Percentiles rank a stretch among this genome's conserved stretches.
Evolutionary conservation across 441 rosid species (phyloP).

Genomic region (Hura crepitans): DNA sequence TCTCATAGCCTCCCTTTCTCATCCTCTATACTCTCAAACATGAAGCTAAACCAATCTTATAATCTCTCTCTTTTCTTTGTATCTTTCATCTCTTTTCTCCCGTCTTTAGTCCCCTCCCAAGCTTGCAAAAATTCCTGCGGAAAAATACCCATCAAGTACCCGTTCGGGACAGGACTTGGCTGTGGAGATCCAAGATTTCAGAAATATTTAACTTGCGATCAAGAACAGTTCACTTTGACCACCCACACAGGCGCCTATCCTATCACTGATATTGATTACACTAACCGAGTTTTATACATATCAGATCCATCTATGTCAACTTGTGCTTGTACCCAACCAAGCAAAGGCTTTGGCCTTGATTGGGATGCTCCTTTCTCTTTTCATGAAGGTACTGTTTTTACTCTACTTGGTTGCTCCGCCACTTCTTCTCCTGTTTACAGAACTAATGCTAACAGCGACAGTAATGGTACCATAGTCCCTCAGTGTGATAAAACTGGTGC

Average conservation of each 20-base stretch:
- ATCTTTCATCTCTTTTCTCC: conserved; percentile 23
- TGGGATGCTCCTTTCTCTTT: conserved; percentile 89
- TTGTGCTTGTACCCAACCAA: conserved; percentile 69
- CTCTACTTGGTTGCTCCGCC: conserved; percentile 72
- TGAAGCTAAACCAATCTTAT: conserved; percentile 30
- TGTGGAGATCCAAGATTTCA: conserved; percentile 86
- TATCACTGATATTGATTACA: conserved; percentile 60
- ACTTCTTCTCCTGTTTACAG: conserved; percentile 42
- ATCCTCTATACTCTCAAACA: conserved; percentile 1
- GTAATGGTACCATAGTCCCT: conserved; percentile 34
- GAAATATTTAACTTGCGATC: conserved; percentile 48
- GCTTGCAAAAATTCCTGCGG: conserved; percentile 70
- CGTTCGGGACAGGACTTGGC: conserved; percentile 72
- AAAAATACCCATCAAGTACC: conserved; percentile 54
- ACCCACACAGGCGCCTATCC: conserved; percentile 83
- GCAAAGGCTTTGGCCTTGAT: conserved; percentile 80
- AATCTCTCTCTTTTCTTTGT: conserved; percentile 22
- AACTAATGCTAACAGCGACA: conserved; percentile 20
- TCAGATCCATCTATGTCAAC: conserved; percentile 86
- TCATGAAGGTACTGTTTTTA: conserved; percentile 63
- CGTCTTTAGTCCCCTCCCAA: conserved; percentile 47
- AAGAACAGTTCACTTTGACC: conserved; percentile 50
- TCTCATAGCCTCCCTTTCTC: neutral
- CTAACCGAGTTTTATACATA: conserved; percentile 52
- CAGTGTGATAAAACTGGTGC: conserved; percentile 72